Conservation (phyloP, 306 rosid genomes). For the Quercus engelmannii region DNA sequence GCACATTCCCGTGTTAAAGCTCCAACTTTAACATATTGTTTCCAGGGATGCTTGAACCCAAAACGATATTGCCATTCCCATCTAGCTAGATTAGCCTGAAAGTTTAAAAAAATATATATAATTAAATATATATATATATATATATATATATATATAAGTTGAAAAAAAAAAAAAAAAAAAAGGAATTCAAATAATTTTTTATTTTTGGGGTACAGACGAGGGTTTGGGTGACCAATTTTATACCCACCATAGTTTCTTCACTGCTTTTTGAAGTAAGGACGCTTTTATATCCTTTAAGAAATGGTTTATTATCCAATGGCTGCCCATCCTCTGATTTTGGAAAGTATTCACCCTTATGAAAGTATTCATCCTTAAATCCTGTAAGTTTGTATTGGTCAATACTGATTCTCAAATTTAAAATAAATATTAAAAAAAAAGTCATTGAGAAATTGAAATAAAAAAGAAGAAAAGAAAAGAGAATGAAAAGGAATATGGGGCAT, state of each 20-base stretch:
- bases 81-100: constrained; percentile 47
- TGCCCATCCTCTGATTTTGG: constrained; percentile 20
- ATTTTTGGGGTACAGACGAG: no score
- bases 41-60: constrained; percentile 48
- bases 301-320: constrained; percentile 7
- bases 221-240: no score
- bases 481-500: no score
- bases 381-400: background rate
- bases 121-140: background rate
- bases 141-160: no score
- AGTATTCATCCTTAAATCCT: constrained; percentile 45
- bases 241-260: constrained; percentile 50
- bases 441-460: background rate
- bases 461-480: no score
- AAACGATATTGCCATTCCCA: constrained; percentile 58
- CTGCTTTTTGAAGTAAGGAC: constrained; percentile 49
- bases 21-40: constrained; percentile 50
- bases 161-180: no score
- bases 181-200: no score
- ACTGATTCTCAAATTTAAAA: background rate
- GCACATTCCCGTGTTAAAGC: constrained; percentile 46
- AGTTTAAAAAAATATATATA: background rate
- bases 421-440: background rate
- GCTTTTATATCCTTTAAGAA: constrained; percentile 41
- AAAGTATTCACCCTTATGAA: constrained; percentile 35